Base-by-base conservation (phyloP, 805 yeast species). In the Candida verbasci region DNA sequence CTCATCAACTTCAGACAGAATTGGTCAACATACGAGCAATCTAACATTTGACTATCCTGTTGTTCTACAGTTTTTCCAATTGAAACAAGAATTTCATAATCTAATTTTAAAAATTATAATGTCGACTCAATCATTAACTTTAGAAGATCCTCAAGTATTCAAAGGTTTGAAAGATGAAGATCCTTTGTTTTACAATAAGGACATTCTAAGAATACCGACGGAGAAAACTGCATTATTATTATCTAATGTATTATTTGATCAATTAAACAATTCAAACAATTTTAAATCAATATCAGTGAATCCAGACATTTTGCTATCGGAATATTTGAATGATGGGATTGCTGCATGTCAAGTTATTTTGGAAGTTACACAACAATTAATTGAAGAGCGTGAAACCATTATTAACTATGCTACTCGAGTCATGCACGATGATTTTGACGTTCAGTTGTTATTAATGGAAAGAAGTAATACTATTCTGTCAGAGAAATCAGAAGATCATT, bases 81-180 rank as follows among this genome's bases (percentile, higher is more conserved):
- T 74, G 31, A 88, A 87, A 48, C 96, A 87, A 53, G 70, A 73
- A 7, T 54, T 85, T 17, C 89, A 86, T 54, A 77, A 82, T 45
- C 53, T 70, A 3, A 63, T 80, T 22, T 63, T 78, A 3, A 70
- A 71, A 20, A 65, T 83, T 5, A 66, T 86, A 9, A 72, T 85
- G 71, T 76, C 80, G 31, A 70, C 84, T 0, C 95, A 86, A 52
- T 67, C 78, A 9, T 58, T 85, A 9, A 82, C 93, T 0, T 57
- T 84, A 9, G 76, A 72, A 20, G 94, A 85, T 51, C 87, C 93
- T 1, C 87, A 82, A 40, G 81, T 80, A 2, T 85, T 85, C 56
- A 68, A 70, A 34, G 75, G 82, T 0, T 65, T 82, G 60, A 70
- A 70, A 39, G 80, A 78, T 21, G 85, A 64, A 3, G 68, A 80